Evolutionary conservation across 306 rosid genomes (phyloP).

Genomic region (Pyrus bretschneideri): DNA sequence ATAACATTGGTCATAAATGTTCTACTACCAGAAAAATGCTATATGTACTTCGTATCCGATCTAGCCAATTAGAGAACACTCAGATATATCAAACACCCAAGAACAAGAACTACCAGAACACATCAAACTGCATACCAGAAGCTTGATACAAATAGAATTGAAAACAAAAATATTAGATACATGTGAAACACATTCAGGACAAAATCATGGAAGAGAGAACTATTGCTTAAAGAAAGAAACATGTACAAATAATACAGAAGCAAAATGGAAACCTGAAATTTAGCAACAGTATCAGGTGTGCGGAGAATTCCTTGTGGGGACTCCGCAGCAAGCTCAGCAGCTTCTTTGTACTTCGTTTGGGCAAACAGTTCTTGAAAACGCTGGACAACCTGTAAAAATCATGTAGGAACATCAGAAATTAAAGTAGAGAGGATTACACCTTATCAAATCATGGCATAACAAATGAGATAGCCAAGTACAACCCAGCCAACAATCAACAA

Average conservation of each 20-base stretch:
- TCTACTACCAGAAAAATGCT: neutral
- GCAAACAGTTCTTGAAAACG: constrained; percentile 99
- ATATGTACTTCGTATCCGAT: neutral
- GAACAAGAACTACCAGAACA: neutral
- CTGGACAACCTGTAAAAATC: constrained; percentile 78
- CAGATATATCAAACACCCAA: neutral
- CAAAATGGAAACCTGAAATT: constrained; percentile 71
- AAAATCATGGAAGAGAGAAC: neutral
- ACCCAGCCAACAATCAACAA: neutral
- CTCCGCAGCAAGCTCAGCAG: constrained; percentile 99
- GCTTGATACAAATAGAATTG: neutral
- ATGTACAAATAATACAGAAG: neutral
- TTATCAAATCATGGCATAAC: neutral
- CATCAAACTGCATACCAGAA: neutral
- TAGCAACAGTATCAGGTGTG: constrained; percentile 95
- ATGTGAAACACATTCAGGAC: neutral
- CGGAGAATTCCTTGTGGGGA: constrained; percentile 99
- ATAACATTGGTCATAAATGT: neutral
- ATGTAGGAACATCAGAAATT: constrained; percentile 11
- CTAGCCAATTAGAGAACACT: neutral
- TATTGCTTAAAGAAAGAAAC: neutral
- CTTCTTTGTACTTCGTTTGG: constrained; percentile 97
- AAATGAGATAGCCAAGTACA: neutral
- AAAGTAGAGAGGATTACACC: neutral
- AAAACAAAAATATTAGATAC: neutral